Conservation (phyloP, 148 eudicot species). For the Chenopodium formosanum region DNA sequence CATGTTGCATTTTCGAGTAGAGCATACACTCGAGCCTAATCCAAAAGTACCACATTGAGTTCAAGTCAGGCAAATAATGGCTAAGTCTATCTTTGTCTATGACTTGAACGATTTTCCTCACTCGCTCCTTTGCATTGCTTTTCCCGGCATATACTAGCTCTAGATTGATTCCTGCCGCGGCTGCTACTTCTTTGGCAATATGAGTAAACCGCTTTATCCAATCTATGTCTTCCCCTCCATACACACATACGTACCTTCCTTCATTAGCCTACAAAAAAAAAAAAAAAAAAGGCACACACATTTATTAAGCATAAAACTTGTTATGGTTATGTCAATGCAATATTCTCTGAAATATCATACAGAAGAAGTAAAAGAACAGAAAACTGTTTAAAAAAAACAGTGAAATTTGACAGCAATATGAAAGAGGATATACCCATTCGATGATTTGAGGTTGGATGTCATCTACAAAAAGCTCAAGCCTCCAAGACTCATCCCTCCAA, state of each 20-base stretch:
- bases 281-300: neutral
- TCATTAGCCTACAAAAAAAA: constrained; percentile 37
- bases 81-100: constrained; percentile 41
- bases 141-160: constrained; percentile 83
- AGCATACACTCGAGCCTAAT: constrained; percentile 84
- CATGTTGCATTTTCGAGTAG: constrained; percentile 65
- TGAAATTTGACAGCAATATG: neutral
- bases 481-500: constrained; percentile 81
- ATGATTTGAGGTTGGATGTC: constrained; percentile 44
- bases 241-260: constrained; percentile 61
- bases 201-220: constrained; percentile 62
- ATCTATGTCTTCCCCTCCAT: constrained; percentile 76
- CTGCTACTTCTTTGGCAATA: constrained; percentile 39
- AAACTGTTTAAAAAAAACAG: neutral
- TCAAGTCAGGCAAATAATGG: constrained; percentile 43
- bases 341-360: neutral
- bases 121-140: constrained; percentile 56
- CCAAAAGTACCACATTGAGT: constrained; percentile 81
- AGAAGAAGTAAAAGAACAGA: neutral
- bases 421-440: constrained; percentile 49
- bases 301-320: neutral
- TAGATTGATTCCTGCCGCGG: constrained; percentile 34
- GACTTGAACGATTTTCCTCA: constrained; percentile 27
- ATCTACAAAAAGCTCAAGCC: constrained; percentile 67
- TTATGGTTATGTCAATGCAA: too few relatives aligned